A percentile compares a stretch with the other conserved stretches of the same genome.
Evolutionary conservation across 371 early-diverging fungal genomes (phyloP).

Genomic region (Zopfochytrium polystomum): DNA sequence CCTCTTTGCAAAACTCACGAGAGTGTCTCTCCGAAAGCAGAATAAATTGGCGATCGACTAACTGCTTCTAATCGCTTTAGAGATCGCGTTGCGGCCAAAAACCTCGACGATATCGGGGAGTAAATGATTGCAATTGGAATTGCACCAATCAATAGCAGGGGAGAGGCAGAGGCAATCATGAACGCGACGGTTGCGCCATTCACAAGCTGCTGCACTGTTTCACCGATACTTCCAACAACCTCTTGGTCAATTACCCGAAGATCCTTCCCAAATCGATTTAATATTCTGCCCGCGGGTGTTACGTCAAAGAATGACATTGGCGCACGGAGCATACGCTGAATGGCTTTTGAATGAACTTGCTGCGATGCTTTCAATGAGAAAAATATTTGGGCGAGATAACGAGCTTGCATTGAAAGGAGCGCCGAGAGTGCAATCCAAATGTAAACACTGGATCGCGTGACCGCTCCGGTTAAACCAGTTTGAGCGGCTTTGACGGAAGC

Average conservation of each 20-base stretch:
- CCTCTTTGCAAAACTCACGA: conserved; percentile 9
- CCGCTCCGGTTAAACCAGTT: neutral
- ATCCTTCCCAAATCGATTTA: conserved; percentile 50
- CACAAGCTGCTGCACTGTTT: conserved; percentile 29
- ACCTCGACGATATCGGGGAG: conserved; percentile 65
- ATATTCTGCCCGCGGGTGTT: conserved; percentile 38
- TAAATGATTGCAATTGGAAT: conserved; percentile 52
- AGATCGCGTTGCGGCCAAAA: conserved; percentile 70
- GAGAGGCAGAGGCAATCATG: conserved; percentile 50
- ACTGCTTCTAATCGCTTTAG: conserved; percentile 78
- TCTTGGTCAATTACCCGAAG: conserved; percentile 52
- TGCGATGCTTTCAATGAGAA: conserved; percentile 38
- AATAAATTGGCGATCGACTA: conserved; percentile 77
- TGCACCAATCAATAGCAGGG: conserved; percentile 39
- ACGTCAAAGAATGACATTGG: conserved; percentile 58
- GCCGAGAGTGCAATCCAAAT: conserved; percentile 18
- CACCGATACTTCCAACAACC: conserved; percentile 26
- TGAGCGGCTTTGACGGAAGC: neutral
- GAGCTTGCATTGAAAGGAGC: conserved; percentile 10
- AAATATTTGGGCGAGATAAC: conserved; percentile 16
- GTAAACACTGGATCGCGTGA: conserved; percentile 18
- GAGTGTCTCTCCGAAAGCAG: conserved; percentile 77
- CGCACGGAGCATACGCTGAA: conserved; percentile 62
- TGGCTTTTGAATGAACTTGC: conserved; percentile 50
- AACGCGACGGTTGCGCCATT: conserved; percentile 20